Base-by-base conservation (phyloP, 1,284 basidiomycete species). In the Apiotrichum mycotoxinovorans region DNA sequence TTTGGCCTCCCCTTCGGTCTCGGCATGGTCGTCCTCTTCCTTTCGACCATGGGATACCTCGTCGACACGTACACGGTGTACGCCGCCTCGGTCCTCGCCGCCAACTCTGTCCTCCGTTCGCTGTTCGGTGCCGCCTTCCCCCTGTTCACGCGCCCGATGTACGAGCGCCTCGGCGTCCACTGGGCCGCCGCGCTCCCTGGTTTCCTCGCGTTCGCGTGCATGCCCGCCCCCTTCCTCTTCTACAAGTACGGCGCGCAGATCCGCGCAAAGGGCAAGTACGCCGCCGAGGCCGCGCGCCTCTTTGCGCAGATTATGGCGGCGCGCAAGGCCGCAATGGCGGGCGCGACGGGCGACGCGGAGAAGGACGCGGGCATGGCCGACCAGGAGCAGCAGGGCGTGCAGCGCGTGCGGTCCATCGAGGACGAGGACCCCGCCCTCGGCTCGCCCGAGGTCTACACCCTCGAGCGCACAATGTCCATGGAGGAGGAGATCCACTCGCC, bases 161-260 rank as follows among this genome's bases (percentile, higher is more conserved):
- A 85, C 69, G 66, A 71, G 10, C 75, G 73, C 7, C 79, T 87
- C 17, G 85, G 85, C 11, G 82, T 85, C 47, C 76, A 83, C 59
- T 87, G 86, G 85, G 85, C 83, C 2, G 81, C 83, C 70, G 83
- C 81, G 48, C 76, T 88, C 12, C 85, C 87, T 63, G 86, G 81
- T 8, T 82, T 83, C 69, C 64, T 87, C 53, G 78, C 83, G 2
- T 71, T 84, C 17, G 78, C 77, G 0, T 85, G 84, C 67, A 80
- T 81, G 63, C 86, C 86, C 10, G 70, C 80, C 56, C 82, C 82
- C 5, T 78, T 51, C 49, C 51, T 80, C 30, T 80, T 82, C 65
- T 80, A 78, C 68, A 72, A 71, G 58, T 75, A 85, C 66, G 85
- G 85, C n/a, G 74, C 75, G 40, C 79, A 75, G 71, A 81, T 87